A percentile compares a stretch with the other conserved stretches of the same genome.
These are phyloP conservation scores for Tarenaya hassleriana DNA, from an alignment of 345 rosid genomes.

Conservation along the genomic window DNA sequence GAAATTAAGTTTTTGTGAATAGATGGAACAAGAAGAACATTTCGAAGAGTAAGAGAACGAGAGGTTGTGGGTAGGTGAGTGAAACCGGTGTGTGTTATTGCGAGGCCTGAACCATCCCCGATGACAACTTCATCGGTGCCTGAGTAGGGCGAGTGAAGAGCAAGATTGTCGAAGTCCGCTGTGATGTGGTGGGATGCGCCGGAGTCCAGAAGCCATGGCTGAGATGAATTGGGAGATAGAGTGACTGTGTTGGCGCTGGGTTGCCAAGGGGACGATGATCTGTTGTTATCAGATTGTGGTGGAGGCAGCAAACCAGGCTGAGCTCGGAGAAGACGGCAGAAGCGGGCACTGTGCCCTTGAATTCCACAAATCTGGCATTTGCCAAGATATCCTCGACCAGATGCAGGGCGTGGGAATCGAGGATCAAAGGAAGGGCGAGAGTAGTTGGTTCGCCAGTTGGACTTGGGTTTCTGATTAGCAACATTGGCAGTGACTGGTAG, in stretches of 20 bases:
- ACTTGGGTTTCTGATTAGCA: not conserved
- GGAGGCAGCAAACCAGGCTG: too few relatives aligned
- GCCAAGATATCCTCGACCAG: not conserved
- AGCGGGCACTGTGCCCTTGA: too few relatives aligned
- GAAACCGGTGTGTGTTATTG: not conserved
- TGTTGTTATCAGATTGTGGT: too few relatives aligned
- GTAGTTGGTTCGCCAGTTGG: not conserved
- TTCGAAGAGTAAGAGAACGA: not conserved
- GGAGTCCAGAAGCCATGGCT: not conserved
- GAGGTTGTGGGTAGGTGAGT: not conserved
- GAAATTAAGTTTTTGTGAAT: not conserved
- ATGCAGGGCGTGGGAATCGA: not conserved
- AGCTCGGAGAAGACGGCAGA: too few relatives aligned
- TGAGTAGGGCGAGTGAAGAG: not conserved
- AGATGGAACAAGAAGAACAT: not conserved
- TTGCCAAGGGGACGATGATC: too few relatives aligned
- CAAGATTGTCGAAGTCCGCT: not conserved
- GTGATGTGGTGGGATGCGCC: not conserved
- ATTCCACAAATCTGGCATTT: not conserved
- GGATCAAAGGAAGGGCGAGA: not conserved
- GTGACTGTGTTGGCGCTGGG: too few relatives aligned
- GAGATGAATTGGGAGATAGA: not conserved
- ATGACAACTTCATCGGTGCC: not conserved
- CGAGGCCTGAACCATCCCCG: not conserved
- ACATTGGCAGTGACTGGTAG: not conserved